Conservation (phyloP, 208 protist genomes). For the Naegleria fowleri region DNA sequence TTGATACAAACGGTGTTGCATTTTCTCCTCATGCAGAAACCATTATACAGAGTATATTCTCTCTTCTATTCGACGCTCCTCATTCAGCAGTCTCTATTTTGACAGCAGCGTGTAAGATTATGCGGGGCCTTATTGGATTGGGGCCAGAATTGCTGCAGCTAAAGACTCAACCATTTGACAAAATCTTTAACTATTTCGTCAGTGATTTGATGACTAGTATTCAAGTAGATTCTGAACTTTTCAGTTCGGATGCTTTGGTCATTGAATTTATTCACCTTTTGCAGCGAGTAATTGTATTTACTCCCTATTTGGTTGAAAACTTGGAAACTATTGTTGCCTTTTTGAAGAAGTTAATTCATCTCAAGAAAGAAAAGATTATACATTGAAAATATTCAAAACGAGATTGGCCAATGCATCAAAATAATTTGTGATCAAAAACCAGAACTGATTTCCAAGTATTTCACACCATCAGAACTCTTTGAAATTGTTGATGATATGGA, state of each 20-base stretch:
- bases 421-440: conserved; percentile 2
- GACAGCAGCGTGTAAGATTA: background rate
- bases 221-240: background rate
- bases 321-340: background rate
- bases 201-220: background rate
- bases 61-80: background rate
- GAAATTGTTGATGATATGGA: background rate
- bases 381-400: conserved; percentile 9
- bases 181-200: background rate
- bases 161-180: background rate
- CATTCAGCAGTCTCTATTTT: background rate
- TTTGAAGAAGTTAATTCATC: background rate
- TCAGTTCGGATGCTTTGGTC: background rate
- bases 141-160: background rate
- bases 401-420: conserved; percentile 18
- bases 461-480: background rate
- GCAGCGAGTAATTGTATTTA: background rate
- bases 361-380: background rate
- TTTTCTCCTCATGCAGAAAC: background rate
- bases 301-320: background rate
- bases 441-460: background rate
- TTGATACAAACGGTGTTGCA: background rate
- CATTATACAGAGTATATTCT: background rate
- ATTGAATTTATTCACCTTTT: background rate
- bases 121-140: background rate